Evolutionary conservation across 345 rosid species (phyloP), one percentile per base, ranked within the genome.

Genomic region (Corchorus capsularis): DNA sequence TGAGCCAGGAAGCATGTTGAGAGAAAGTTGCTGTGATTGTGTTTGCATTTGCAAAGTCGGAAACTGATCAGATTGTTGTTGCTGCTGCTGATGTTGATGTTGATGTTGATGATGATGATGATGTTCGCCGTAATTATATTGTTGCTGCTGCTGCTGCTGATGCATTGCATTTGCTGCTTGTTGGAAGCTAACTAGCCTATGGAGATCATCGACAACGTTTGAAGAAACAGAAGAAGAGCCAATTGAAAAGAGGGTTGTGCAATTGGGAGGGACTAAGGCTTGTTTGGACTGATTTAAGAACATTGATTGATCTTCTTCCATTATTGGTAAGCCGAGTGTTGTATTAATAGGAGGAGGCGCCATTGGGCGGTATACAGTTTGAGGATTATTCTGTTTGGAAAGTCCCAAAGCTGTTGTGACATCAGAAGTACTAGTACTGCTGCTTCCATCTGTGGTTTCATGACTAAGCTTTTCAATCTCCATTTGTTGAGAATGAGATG

Each of bases 391-490:
- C 27, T 85, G 88, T 68, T 89, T 89, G 32, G 92, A 87, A 22
- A 90, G 86, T n/a, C 84, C 93, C 19, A 94, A 82, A 47, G 92
- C 86, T 2, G 92, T 86, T 2, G 94, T 85, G 54, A 85, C 92
- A 82, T 87, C 93, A 15, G 97, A 88, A 60, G 79, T 83, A 79
- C 85, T 83, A n/a, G n/a, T n/a, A 72, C 83, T 80, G 62, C 91
- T 88, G 65, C 91, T 82, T 71, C 84, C 83, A 53, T 86, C 90
- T 1, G 86, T 81, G 19, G 86, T 81, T 32, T 82, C 85, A 5
- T 27, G 27, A 27, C 77, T 83, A 34, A 79, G 69, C 80, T 79
- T 86, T 11, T 84, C 89, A 4, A 77, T 52, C 59, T 80, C 83
- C 65, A 82, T 34, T 41, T 81, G 81, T 12, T 71, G 80, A 20